Evolutionary conservation across 169 alveolate species (phyloP).

Genomic region (Plasmodium falciparum): DNA sequence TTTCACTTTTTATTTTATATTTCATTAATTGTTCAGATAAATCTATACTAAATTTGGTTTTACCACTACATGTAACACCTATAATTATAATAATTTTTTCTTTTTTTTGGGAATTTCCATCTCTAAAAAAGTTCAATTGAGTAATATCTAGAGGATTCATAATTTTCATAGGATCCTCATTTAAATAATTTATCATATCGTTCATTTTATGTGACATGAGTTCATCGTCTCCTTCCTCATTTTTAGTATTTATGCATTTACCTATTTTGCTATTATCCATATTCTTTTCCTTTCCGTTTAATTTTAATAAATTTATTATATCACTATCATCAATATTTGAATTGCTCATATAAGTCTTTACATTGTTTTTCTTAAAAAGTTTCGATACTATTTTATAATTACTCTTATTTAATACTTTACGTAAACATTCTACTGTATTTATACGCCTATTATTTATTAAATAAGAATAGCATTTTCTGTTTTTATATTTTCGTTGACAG

Average conservation of each 20-base stretch:
- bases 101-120: constrained; percentile 25
- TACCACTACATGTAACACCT: constrained; percentile 87
- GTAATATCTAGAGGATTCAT: not conserved
- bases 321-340: no score
- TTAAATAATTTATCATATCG: not conserved
- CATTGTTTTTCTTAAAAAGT: no score
- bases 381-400: no score
- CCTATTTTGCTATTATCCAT: not conserved
- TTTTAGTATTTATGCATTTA: not conserved
- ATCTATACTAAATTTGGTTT: constrained; percentile 82
- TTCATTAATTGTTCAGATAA: constrained; percentile 74
- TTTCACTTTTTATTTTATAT: constrained; percentile 78
- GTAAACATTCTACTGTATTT: no score
- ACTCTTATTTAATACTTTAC: no score
- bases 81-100: constrained; percentile 77
- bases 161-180: not conserved
- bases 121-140: not conserved
- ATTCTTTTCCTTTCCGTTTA: not conserved
- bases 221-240: not conserved
- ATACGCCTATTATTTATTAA: no score
- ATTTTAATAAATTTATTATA: not conserved
- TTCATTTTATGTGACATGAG: no score
- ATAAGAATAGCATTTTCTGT: no score
- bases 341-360: no score
- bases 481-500: no score